A percentile compares a stretch with the other conserved stretches of the same genome.
phyloP scores from a whole-genome alignment of 2,329 filamentous ascomycete species.

The Monosporascus sp. region DNA sequence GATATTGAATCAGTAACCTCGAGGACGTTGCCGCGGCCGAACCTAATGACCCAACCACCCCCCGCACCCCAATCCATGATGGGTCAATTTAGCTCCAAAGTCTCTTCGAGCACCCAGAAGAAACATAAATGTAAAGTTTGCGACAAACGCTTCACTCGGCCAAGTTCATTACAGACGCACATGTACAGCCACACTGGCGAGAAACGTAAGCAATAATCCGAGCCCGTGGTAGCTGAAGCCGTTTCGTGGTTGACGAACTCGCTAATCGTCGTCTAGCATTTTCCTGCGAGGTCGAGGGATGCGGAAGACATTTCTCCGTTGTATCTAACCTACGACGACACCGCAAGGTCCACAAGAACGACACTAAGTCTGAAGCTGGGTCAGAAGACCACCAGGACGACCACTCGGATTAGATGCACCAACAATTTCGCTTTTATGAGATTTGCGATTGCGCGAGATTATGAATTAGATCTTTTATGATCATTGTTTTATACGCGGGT shows the following conservation, averaged over 20 bases:
- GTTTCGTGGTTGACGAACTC: background rate
- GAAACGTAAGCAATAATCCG: slow-evolving; percentile 69
- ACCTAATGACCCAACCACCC: slow-evolving; percentile 59
- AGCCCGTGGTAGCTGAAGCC: background rate
- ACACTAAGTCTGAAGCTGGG: slow-evolving; percentile 57
- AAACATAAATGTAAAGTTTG: slow-evolving; percentile 99
- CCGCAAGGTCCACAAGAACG: slow-evolving; percentile 90
- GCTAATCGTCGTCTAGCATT: slow-evolving; percentile 58
- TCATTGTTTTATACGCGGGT: slow-evolving; percentile 14
- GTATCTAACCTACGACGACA: slow-evolving; percentile 93
- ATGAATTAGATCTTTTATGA: slow-evolving; percentile 21
- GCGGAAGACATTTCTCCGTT: slow-evolving; percentile 92
- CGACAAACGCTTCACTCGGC: slow-evolving; percentile 93
- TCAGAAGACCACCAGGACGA: slow-evolving; percentile 60
- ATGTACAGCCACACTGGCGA: slow-evolving; percentile 99
- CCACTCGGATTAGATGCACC: slow-evolving; percentile 46
- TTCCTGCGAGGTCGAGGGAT: slow-evolving; percentile 88
- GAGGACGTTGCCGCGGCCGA: slow-evolving; percentile 77
- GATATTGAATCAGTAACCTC: slow-evolving; percentile 79
- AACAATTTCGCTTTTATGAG: slow-evolving; percentile 7
- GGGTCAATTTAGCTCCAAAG: slow-evolving; percentile 95
- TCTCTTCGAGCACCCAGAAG: slow-evolving; percentile 93
- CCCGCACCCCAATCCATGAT: slow-evolving; percentile 96
- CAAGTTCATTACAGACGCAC: slow-evolving; percentile 91
- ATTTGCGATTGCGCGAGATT: slow-evolving; percentile 15